A percentile compares a stretch with the other conserved stretches of the same genome.
phyloP scores from a whole-genome alignment of 139 green algal genomes.

The Coccomyxa sp. region DNA sequence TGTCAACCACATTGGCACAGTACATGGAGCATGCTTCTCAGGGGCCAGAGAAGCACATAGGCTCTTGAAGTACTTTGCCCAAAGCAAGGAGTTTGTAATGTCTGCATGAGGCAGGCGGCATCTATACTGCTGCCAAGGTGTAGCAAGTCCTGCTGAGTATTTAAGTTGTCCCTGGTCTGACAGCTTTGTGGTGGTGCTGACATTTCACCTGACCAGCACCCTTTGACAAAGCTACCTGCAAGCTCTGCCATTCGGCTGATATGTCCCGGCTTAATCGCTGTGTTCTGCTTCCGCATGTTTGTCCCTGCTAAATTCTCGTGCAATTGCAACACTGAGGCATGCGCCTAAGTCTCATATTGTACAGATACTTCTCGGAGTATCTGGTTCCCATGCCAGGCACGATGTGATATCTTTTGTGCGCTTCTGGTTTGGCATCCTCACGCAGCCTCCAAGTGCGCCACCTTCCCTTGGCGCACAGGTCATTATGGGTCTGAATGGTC shows the following conservation, averaged over 20 bases:
- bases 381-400: no score
- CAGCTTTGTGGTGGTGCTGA: neutral
- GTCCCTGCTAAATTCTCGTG: no score
- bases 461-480: neutral
- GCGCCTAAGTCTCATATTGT: no score
- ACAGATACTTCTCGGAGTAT: no score
- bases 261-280: no score
- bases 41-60: no score
- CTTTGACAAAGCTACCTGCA: no score
- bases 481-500: neutral
- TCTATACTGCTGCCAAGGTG: neutral
- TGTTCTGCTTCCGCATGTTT: no score
- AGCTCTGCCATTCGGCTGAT: no score
- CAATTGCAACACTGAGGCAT: no score
- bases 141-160: neutral
- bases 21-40: slow-evolving; percentile 14
- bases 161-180: neutral
- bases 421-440: neutral
- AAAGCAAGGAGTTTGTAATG: neutral
- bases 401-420: neutral
- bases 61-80: slow-evolving; percentile 1
- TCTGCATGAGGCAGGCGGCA: neutral
- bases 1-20: slow-evolving; percentile 9
- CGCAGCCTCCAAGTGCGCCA: neutral
- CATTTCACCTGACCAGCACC: no score